A percentile compares a stretch with the other conserved stretches of the same genome.
Conservation (phyloP, 2,329 filamentous ascomycete species). For the Metarhizium album region DNA sequence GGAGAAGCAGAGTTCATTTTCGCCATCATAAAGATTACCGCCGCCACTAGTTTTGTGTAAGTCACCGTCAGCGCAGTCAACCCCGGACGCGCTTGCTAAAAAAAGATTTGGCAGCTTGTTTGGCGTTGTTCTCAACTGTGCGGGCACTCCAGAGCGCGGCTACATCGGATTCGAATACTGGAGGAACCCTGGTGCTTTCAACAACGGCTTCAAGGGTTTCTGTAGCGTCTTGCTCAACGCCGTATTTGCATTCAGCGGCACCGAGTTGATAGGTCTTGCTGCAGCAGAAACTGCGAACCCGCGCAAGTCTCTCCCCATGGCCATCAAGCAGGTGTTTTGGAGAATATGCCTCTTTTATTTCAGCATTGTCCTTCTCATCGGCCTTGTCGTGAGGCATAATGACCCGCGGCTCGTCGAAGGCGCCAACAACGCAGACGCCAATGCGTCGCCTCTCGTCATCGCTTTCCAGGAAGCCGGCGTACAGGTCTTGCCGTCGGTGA, state of each 20-base stretch:
- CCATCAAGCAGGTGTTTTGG: slow-evolving; percentile 16
- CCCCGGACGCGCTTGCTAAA: not conserved
- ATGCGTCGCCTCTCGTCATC: slow-evolving; percentile 8
- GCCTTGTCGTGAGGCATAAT: slow-evolving; percentile 12
- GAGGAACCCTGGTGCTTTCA: slow-evolving; percentile 12
- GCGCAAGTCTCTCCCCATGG: slow-evolving; percentile 13
- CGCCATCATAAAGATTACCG: slow-evolving; percentile 73
- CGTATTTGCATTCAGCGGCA: slow-evolving; percentile 13
- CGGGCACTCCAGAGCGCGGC: slow-evolving; percentile 10
- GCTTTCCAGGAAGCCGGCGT: slow-evolving; percentile 7
- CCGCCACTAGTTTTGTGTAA: slow-evolving; percentile 82
- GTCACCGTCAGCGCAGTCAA: slow-evolving; percentile 7
- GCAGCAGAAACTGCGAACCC: slow-evolving; percentile 15
- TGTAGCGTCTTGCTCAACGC: slow-evolving; percentile 12
- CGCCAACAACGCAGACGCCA: not conserved
- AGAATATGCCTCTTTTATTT: slow-evolving; percentile 15
- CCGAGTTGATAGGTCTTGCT: slow-evolving; percentile 15
- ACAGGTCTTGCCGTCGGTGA: slow-evolving; percentile 5
- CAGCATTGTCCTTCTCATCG: slow-evolving; percentile 12
- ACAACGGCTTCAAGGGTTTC: slow-evolving; percentile 15
- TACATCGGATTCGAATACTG: slow-evolving; percentile 14
- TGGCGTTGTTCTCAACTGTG: slow-evolving; percentile 13
- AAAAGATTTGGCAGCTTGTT: slow-evolving; percentile 5
- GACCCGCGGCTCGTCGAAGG: slow-evolving; percentile 10
- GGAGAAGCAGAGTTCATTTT: slow-evolving; percentile 86